Base-by-base conservation (phyloP, 2,329 filamentous ascomycete genomes). In the Emericellopsis cladophorae region DNA sequence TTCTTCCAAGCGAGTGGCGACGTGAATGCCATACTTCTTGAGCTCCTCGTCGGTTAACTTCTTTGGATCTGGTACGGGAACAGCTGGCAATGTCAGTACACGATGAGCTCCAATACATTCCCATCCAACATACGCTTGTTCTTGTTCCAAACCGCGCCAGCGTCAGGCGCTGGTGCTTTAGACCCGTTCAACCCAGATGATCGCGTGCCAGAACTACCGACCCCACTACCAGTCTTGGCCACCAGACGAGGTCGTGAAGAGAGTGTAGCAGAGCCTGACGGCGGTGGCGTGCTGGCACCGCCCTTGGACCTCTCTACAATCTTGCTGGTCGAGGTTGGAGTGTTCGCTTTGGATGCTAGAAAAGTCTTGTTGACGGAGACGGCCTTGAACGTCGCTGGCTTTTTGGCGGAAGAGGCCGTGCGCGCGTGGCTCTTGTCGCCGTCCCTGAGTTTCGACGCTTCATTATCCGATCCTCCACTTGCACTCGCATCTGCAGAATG, bases 11-110 rank as follows among this genome's bases (percentile, higher is more conserved):
- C 86, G 79, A 51, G 74, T 86, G 42, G 85, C 84, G 62, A 93
- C 74, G 56, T 92, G 86, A 52, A 92, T 92, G 26, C 86, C 85
- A 59, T 85, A 88, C 56, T 87, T 84, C 57, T 87, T 83, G 53
- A 93, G 69, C 55, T 93, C 86, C 56, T 93, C 86, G 51, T 93
- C 86, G 4, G 86, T 90, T 44, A 88, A 79, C 54, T 88, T 85
- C 57, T 86, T 87, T 5, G 82, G 79, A 45, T 87, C 83, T 7
- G 81, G 78, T 7, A 73, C 71, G 40, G 79, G 72, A 7, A 69
- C 67, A 40, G 77, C 76, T 82, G 49, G 34, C 37, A 24, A 40
- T 32, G 50, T 57, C 51, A 60, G 54, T 47, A 45, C 26, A 16
- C 38, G 10, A 14, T 18, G 15, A 31, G 5, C 14, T 7, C 21